Base-by-base conservation (phyloP, 768 basidiomycete species). In the Lactarius evosmus region DNA sequence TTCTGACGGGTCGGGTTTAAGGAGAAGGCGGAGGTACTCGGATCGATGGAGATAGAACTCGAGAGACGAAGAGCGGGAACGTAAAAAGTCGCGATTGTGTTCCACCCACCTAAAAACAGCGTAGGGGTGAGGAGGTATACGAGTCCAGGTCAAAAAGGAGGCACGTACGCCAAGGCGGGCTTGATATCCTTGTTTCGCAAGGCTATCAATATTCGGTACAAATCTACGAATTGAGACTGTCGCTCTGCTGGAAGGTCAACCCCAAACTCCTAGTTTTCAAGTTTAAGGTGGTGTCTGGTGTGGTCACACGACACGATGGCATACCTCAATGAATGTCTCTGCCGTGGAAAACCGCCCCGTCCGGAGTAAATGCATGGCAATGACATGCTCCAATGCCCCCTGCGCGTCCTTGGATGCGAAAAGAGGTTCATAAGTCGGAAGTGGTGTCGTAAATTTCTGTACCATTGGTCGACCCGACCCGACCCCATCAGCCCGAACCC, bases 41-140 rank as follows among this genome's bases (percentile, higher is more conserved):
- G 93, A 94, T 30, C 93, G 90, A 69, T 98, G 93, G 30, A 98
- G 83, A 71, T 88, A 79, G 72, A 96, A 99, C 69, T 94, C 92
- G 12, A 99, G 82, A 0, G 91, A 82, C 1, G 95, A 96, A 9
- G 83, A 83, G 34, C 88, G 86, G 6, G 79, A 75, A 52, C 78
- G 78, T 14, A 97, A 79, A 72, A 91, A 95, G 3, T 70, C 60
- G 32, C 82, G 80, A 70, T 95, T 86, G 58, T 77, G 78, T 49
- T 76, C 77, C 16, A 87, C 84, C 97, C 96, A 98, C 64, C 95
- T 97, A 70, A 61, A 30, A n/a, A 58, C 22, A 65, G 17, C 49
- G 40, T 50, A n/a, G 33, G 38, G 56, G 54, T 60, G 22, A 58
- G 38, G 40, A 27, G 16, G 22, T 49, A 38, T 51, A 34, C 61